A percentile compares a stretch with the other conserved stretches of the same genome.
These are phyloP conservation scores for Globisporangium apiculatum DNA, from an alignment of 352 stramenopile species.

Conservation along the genomic window DNA sequence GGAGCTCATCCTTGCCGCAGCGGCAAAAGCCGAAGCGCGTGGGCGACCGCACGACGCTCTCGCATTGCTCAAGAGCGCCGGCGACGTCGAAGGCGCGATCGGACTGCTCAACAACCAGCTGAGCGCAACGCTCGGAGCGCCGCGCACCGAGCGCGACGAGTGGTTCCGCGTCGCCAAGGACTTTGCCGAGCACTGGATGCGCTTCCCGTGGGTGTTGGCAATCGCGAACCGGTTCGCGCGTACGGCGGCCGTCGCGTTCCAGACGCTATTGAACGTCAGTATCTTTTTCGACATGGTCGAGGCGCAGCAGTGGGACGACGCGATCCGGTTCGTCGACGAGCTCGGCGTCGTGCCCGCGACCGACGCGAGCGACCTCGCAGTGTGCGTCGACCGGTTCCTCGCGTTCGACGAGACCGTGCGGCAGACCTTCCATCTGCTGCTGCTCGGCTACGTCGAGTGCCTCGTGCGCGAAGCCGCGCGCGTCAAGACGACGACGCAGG, in stretches of 20 bases:
- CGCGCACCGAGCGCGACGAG: slow-evolving; percentile 58
- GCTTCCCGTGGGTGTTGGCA: slow-evolving; percentile 72
- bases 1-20: slow-evolving; percentile 64
- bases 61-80: slow-evolving; percentile 68
- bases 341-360: slow-evolving; percentile 64
- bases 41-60: slow-evolving; percentile 69
- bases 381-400: slow-evolving; percentile 81
- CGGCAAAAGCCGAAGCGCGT: slow-evolving; percentile 65
- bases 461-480: slow-evolving; percentile 78
- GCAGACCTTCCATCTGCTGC: slow-evolving; percentile 79
- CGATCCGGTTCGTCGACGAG: slow-evolving; percentile 79
- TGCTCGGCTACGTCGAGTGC: slow-evolving; percentile 85
- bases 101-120: slow-evolving; percentile 71
- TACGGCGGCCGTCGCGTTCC: slow-evolving; percentile 65
- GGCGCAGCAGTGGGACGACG: slow-evolving; percentile 75
- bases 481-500: slow-evolving; percentile 67
- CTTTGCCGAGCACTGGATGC: slow-evolving; percentile 85
- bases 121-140: slow-evolving; percentile 45
- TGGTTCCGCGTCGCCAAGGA: slow-evolving; percentile 80
- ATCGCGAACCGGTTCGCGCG: slow-evolving; percentile 70
- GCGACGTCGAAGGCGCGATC: slow-evolving; percentile 71
- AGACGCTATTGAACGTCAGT: slow-evolving; percentile 81
- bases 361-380: slow-evolving; percentile 41
- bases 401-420: slow-evolving; percentile 74
- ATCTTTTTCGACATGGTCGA: slow-evolving; percentile 85